Base-by-base conservation (phyloP, 2,329 filamentous ascomycete species). In the Aspergillus oerlinghausenensis region DNA sequence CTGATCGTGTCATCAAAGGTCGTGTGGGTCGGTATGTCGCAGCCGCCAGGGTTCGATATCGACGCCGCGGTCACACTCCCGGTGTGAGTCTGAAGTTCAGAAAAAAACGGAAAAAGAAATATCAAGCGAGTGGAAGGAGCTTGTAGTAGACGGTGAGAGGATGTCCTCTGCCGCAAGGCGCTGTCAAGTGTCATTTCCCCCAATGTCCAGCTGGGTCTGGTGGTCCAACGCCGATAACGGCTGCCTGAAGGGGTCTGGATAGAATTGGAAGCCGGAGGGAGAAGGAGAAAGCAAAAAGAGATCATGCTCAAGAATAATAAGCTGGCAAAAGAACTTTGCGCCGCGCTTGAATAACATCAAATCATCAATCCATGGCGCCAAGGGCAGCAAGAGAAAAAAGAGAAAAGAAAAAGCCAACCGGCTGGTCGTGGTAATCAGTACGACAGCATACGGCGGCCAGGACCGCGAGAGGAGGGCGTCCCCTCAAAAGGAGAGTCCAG, bases 391-490 rank as follows among this genome's bases (percentile, higher is more conserved):
- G 62, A 62, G 47, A 32, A 53, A 54, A 64, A 58, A 14, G 43
- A 21, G 23, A 42, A 43, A 32, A 29, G 28, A 10, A 45, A 29
- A n/a, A 38, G 49, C 25, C 58, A 23, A 23, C 17, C 4, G 14
- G 21, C 3, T 47, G 3, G 50, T 57, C 21, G 51, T 55, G 56
- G 45, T 50, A 21, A 23, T 67, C 65, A 77, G 56, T 77, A 76
- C 21, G 74, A 76, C 55, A 77, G 73, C 74, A 77, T 77, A 23
- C 74, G 73, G 38, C 74, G 74, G n/a, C 73, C 74, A n/a, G 73
- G 61, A 10, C 67, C 63, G 29, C 65, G 62, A 17, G 70, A 67
- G n/a, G 68, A 69, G 29, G 70, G 67, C 50, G 67, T 70, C 48
- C 69, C 69, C 11, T 63, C 67, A 54, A 75, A 73, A 4, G 74